Percentiles rank a stretch among this genome's conserved stretches.
Conservation (phyloP, 495 filamentous ascomycete species). For the Rusavskia elegans region DNA sequence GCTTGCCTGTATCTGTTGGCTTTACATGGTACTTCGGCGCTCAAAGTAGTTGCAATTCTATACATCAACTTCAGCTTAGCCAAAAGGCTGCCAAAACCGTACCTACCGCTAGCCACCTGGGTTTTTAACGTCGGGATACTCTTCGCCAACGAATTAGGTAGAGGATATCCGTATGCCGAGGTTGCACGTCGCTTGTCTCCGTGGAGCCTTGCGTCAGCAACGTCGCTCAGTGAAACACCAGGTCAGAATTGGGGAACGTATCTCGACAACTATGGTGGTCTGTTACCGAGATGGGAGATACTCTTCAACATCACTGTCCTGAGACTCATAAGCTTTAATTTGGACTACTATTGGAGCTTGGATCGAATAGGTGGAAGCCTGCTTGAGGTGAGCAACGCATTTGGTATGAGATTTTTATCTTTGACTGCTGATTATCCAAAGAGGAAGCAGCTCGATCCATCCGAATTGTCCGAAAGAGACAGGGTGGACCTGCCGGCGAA, state of each 20-base stretch:
- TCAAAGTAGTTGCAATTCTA: constrained; percentile 70
- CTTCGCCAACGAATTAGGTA: constrained; percentile 76
- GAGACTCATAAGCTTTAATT: constrained; percentile 85
- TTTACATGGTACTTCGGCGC: constrained; percentile 69
- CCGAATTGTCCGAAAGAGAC: constrained; percentile 72
- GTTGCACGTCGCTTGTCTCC: constrained; percentile 39
- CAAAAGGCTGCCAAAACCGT: constrained; percentile 46
- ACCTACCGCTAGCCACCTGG: constrained; percentile 71
- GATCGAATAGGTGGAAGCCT: constrained; percentile 47
- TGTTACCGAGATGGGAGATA: constrained; percentile 82
- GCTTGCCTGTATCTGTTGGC: constrained; percentile 59
- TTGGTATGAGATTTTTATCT: not conserved
- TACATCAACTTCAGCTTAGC: constrained; percentile 68
- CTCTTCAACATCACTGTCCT: constrained; percentile 95
- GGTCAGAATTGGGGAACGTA: constrained; percentile 42
- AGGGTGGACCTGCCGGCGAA: constrained; percentile 62
- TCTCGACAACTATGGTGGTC: constrained; percentile 62
- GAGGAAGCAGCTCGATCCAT: constrained; percentile 94
- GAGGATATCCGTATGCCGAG: constrained; percentile 55
- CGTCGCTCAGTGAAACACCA: constrained; percentile 11
- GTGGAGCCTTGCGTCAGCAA: constrained; percentile 10
- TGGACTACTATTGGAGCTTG: constrained; percentile 91
- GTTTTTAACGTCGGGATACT: constrained; percentile 75
- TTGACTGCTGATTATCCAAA: constrained; percentile 49
- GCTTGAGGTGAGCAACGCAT: constrained; percentile 54